Percentiles rank a stretch among this genome's conserved stretches.
Evolutionary conservation across 148 eudicot genomes (phyloP).

Genomic region (Linanthus parryae): DNA sequence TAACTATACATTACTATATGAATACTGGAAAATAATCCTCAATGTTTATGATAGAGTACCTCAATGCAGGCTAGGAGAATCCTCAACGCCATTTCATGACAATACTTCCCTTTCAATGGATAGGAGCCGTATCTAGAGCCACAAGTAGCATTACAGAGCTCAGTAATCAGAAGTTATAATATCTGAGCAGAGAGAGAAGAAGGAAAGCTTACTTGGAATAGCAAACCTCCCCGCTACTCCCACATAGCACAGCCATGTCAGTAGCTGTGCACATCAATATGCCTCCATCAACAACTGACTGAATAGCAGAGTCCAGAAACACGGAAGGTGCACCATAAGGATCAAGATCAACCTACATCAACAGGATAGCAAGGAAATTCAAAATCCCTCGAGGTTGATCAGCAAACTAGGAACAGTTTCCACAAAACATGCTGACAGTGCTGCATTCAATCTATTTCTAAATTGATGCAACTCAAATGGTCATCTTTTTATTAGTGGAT

Average conservation of each 20-base stretch:
- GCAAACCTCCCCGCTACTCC: slow-evolving; percentile 95
- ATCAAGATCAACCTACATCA: slow-evolving; percentile 94
- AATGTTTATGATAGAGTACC: slow-evolving; percentile 32
- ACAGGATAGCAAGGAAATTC: slow-evolving; percentile 2
- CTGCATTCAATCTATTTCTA: too few relatives aligned
- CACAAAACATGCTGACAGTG: not conserved
- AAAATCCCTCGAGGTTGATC: too few relatives aligned
- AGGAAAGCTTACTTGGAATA: slow-evolving; percentile 75
- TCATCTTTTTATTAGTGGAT: too few relatives aligned
- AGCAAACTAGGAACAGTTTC: not conserved
- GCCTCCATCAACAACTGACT: slow-evolving; percentile 91
- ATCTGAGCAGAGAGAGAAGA: not conserved
- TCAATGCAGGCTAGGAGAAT: slow-evolving; percentile 90
- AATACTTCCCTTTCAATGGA: slow-evolving; percentile 78
- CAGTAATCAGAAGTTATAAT: not conserved
- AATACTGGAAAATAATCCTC: not conserved
- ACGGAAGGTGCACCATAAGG: slow-evolving; percentile 99
- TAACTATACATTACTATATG: too few relatives aligned
- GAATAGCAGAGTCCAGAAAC: slow-evolving; percentile 93
- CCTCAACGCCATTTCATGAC: slow-evolving; percentile 97
- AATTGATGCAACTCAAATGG: too few relatives aligned
- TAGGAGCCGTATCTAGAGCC: slow-evolving; percentile 80
- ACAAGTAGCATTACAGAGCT: slow-evolving; percentile 17
- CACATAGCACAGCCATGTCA: slow-evolving; percentile 98
- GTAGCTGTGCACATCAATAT: slow-evolving; percentile 98